Conservation (phyloP, 768 basidiomycete genomes). For the Mycena maculata region DNA sequence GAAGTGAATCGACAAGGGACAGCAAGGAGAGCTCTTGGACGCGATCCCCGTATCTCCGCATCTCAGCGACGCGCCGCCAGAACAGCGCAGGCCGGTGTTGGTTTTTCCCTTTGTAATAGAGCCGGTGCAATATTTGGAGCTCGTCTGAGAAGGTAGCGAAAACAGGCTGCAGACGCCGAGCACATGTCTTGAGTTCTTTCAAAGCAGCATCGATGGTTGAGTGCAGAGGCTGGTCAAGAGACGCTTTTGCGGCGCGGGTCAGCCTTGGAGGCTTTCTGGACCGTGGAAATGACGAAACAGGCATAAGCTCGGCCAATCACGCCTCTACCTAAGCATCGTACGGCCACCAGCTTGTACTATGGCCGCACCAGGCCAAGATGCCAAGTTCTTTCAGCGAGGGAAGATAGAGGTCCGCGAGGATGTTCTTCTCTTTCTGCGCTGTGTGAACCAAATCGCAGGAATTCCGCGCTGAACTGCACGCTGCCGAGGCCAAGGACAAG, state of each 20-base stretch:
- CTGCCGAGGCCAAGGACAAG: conserved; percentile 96
- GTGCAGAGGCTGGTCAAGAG: conserved; percentile 47
- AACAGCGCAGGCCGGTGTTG: conserved; percentile 78
- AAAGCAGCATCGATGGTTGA: conserved; percentile 64
- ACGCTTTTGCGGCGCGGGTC: conserved; percentile 40
- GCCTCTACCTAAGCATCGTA: too few relatives aligned
- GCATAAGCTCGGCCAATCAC: too few relatives aligned
- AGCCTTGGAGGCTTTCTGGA: conserved; percentile 13
- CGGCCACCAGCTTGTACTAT: too few relatives aligned
- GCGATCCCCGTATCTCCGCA: conserved; percentile 63
- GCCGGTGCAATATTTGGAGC: conserved; percentile 67
- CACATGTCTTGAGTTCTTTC: conserved; percentile 67
- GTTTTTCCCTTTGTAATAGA: conserved; percentile 86
- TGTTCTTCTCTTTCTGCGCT: conserved; percentile 12
- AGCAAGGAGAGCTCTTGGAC: conserved; percentile 47
- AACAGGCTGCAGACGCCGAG: conserved; percentile 63
- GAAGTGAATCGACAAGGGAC: conserved; percentile 51
- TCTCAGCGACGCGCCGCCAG: conserved; percentile 74
- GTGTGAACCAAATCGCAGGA: conserved; percentile 59
- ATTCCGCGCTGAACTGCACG: conserved; percentile 91
- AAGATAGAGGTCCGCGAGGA: conserved; percentile 80
- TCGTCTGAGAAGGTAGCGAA: conserved; percentile 61
- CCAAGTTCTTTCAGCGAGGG: conserved; percentile 91
- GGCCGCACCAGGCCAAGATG: conserved; percentile 82
- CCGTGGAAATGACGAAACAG: background rate